Percentiles rank a stretch among this genome's conserved stretches.
phyloP scores from a whole-genome alignment of 2,329 filamentous ascomycete species.

The Apiospora kogelbergensis region DNA sequence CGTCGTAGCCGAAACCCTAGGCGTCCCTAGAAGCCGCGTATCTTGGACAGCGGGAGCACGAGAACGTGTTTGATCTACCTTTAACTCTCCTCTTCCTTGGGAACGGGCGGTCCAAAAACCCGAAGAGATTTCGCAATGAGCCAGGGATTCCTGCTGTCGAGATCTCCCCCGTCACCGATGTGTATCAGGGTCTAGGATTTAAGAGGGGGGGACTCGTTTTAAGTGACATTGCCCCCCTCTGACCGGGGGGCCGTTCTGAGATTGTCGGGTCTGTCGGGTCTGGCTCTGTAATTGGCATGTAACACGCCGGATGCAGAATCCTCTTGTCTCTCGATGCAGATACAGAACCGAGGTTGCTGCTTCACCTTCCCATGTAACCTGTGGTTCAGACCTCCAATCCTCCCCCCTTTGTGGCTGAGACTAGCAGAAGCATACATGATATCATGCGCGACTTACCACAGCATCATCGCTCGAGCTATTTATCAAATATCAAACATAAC shows the following conservation, averaged over 20 bases:
- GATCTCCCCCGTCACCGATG: constrained; percentile 5
- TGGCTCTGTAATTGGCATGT: neutral
- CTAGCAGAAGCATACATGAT: neutral
- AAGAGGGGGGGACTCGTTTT: neutral
- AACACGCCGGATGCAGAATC: neutral
- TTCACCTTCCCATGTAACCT: neutral
- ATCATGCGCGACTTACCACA: neutral
- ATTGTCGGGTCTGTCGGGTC: constrained; percentile 3
- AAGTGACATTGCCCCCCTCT: neutral
- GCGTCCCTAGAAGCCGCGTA: neutral
- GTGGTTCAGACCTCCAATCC: neutral
- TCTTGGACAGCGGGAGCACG: neutral
- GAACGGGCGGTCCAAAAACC: neutral
- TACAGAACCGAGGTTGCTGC: neutral
- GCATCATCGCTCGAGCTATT: neutral
- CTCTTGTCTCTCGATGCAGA: neutral
- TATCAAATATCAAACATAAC: too few relatives aligned
- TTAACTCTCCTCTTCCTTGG: neutral
- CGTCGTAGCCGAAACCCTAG: neutral
- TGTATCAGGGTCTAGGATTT: neutral
- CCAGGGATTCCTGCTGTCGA: neutral
- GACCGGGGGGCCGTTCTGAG: constrained; percentile 1
- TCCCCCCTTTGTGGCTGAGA: neutral
- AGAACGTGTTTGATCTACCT: constrained; percentile 8
- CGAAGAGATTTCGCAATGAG: neutral